These are phyloP conservation scores for Elongisporangium senticosum DNA, from an alignment of 352 stramenopile genomes.

Conservation along the genomic window DNA sequence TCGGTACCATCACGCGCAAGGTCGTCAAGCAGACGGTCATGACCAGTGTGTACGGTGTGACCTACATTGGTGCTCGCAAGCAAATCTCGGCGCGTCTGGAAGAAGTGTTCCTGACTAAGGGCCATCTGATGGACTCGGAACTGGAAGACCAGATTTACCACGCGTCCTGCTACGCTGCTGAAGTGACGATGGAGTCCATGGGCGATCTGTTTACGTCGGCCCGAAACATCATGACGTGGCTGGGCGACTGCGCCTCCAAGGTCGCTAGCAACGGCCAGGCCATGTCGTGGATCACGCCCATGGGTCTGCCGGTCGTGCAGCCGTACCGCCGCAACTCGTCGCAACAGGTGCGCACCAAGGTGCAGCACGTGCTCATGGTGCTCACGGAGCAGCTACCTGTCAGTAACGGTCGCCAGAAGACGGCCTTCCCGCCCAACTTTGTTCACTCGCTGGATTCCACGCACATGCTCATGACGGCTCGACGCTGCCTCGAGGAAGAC, in stretches of 20 bases:
- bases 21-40: conserved; percentile 99
- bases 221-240: conserved; percentile 93
- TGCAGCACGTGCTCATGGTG: conserved; percentile 88
- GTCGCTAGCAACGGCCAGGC: conserved; percentile 85
- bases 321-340: conserved; percentile 90
- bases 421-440: conserved; percentile 99
- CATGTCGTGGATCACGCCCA: conserved; percentile 98
- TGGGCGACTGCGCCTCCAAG: conserved; percentile 65
- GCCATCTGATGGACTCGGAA: conserved; percentile 63
- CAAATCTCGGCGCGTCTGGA: conserved; percentile 97
- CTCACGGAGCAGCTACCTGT: conserved; percentile 54
- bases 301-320: conserved; percentile 98
- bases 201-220: conserved; percentile 95
- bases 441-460: conserved; percentile 99
- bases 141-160: conserved; percentile 87
- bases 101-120: conserved; percentile 84
- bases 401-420: conserved; percentile 87
- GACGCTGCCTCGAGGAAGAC: conserved; percentile 90
- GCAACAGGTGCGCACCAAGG: conserved; percentile 78
- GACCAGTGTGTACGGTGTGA: conserved; percentile 99
- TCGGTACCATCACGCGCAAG: conserved; percentile 86
- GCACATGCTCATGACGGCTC: conserved; percentile 98
- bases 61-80: conserved; percentile 97
- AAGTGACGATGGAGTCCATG: conserved; percentile 96
- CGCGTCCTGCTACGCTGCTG: conserved; percentile 90